Base-by-base conservation (phyloP, 305 asterid species). In the Solanum hybrid region DNA sequence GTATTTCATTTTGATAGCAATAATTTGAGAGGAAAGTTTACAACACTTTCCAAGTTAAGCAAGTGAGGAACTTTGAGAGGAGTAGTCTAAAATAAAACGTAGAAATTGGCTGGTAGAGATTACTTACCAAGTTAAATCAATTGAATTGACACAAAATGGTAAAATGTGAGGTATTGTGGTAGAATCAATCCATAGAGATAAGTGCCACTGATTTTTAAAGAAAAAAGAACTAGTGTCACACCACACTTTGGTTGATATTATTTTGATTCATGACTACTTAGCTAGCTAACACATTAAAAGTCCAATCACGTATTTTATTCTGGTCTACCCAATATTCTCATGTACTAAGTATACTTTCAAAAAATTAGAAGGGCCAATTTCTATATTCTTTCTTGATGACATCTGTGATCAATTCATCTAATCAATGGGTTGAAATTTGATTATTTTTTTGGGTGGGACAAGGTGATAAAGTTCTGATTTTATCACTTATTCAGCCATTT, bases 101-200 rank as follows among this genome's bases (percentile, higher is more conserved):
- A 20, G 71, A 39, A 28, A 87, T 22, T 87, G 61, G 83, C 87
- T 14, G 24, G 37, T 87, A 69, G 71, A 87, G 74, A 73, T 73
- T 39, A 71, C 89, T 87, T 69, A 73, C 89, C 42, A 74, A 73
- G 28, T 87, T 73, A 76, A 87, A 87, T 71, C 73, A 87, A 87
- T 29, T 40, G 83, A 87, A 73, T 11, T 46, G 83, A 87, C 88
- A 51, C 2, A 11, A 11, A 46, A 51, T 31, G 39, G 69, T 29
- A 29, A 39, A 64, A 74, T 87, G 81, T 46, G 79, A 36, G 28
- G 84, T 46, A 18, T 51, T 46, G 87, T 51, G 14, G 75, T 31
- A 46, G 69, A 37, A 74, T 74, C 85, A 71, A 20, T 87, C 89
- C 89, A 39, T 14, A 39, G 33, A 76, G 89, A 46, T 39, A 87